Evolutionary conservation across 306 rosid genomes (phyloP).

Genomic region (Cicer judaicum): DNA sequence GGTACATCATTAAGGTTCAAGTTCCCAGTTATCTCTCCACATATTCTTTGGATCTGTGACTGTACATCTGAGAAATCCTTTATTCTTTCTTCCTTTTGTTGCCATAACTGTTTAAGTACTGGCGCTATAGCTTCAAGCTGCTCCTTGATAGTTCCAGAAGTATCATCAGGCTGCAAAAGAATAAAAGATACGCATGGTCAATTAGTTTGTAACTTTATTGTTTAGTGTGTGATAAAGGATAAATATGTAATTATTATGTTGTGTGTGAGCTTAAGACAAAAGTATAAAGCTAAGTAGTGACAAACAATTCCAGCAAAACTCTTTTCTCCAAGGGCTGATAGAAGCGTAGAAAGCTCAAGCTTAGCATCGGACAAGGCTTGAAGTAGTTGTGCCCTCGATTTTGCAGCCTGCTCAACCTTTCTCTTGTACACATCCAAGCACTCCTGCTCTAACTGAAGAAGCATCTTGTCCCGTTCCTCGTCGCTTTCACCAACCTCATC

Average conservation of each 20-base stretch:
- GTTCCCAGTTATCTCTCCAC: slow-evolving; percentile 91
- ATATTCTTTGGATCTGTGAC: slow-evolving; percentile 87
- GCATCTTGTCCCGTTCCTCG: slow-evolving; percentile 92
- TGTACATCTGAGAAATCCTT: slow-evolving; percentile 88
- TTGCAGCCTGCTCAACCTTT: slow-evolving; percentile 94
- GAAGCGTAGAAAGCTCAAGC: slow-evolving; percentile 79
- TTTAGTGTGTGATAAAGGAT: slow-evolving; percentile 13
- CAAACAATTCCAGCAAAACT: slow-evolving; percentile 60
- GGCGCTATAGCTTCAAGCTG: slow-evolving; percentile 89
- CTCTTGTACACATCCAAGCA: slow-evolving; percentile 95
- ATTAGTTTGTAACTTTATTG: slow-evolving; percentile 26
- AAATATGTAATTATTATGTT: neutral
- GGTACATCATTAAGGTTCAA: slow-evolving; percentile 61
- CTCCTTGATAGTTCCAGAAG: slow-evolving; percentile 58
- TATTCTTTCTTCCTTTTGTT: slow-evolving; percentile 90
- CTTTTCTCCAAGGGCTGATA: slow-evolving; percentile 88
- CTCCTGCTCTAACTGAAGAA: slow-evolving; percentile 97
- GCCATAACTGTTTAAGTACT: slow-evolving; percentile 78
- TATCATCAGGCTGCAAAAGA: slow-evolving; percentile 49
- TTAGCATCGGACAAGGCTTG: slow-evolving; percentile 84
- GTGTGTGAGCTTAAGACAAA: neutral
- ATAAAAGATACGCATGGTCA: slow-evolving; percentile 10
- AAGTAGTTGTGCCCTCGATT: slow-evolving; percentile 93
- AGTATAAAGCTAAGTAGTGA: slow-evolving; percentile 31
- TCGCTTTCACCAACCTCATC: slow-evolving; percentile 98